Evolutionary conservation across 164 flowering plant genomes (phyloP).

Genomic region (Liriodendron chinense): DNA sequence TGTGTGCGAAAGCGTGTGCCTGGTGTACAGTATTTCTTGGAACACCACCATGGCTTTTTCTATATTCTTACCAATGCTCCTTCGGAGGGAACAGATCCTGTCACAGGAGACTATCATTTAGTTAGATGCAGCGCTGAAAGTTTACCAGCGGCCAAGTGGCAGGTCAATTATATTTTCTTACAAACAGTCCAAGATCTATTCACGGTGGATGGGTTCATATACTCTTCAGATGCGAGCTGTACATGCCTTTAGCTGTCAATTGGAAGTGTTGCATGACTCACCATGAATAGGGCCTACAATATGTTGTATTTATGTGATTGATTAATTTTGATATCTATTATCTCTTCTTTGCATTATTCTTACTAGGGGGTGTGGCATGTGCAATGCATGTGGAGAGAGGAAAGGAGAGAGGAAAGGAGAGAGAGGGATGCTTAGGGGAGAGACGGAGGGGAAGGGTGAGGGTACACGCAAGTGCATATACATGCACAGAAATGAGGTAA

Average conservation of each 20-base stretch:
- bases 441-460: no score
- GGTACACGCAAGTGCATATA: no score
- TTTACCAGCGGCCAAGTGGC: conserved; percentile 45
- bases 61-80: conserved; percentile 75
- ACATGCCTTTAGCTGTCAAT: not conserved
- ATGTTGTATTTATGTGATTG: no score
- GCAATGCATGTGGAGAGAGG: no score
- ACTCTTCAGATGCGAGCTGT: not conserved
- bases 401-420: no score
- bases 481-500: no score
- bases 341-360: no score
- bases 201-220: not conserved
- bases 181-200: not conserved
- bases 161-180: conserved; percentile 45
- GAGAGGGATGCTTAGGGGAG: no score
- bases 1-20: conserved; percentile 56
- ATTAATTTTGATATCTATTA: no score
- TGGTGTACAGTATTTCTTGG: conserved; percentile 77
- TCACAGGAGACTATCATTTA: conserved; percentile 49
- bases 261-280: not conserved
- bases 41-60: conserved; percentile 77
- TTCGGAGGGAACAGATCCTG: conserved; percentile 4
- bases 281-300: not conserved
- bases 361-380: no score
- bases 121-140: conserved; percentile 53